phyloP scores from a whole-genome alignment of 805 yeast genomes.

The Myxozyma sirexii region DNA sequence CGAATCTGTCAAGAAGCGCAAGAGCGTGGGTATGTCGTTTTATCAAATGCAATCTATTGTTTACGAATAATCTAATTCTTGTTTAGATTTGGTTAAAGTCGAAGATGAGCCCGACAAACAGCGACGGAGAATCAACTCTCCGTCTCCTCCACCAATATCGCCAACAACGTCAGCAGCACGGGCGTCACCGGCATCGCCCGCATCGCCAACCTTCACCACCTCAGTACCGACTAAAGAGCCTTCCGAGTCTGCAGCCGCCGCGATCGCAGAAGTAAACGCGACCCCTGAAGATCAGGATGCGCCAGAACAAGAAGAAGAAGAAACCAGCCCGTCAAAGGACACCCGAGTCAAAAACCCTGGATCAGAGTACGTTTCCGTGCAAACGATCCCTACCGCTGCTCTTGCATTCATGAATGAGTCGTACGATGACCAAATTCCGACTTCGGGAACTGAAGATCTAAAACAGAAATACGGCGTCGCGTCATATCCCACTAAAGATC shows the following conservation, averaged over 20 bases:
- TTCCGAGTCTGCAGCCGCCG: neutral
- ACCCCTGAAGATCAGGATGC: too few relatives aligned
- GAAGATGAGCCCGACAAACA: conserved; percentile 2
- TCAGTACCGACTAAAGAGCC: neutral
- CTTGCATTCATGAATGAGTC: conserved; percentile 22
- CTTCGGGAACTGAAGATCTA: conserved; percentile 72
- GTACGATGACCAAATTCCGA: conserved; percentile 45
- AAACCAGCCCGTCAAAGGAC: neutral
- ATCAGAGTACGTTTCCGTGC: conserved; percentile 31
- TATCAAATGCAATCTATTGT: neutral
- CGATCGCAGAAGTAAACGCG: neutral
- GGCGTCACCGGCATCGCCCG: neutral
- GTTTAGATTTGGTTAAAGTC: neutral
- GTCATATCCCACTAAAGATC: conserved; percentile 80
- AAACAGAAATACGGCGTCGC: conserved; percentile 84
- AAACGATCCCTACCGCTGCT: conserved; percentile 32
- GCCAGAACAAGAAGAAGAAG: neutral
- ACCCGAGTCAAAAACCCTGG: conserved; percentile 23
- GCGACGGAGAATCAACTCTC: neutral
- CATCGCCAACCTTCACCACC: neutral
- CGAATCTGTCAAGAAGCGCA: neutral
- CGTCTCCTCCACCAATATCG: neutral
- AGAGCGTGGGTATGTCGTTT: neutral
- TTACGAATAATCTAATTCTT: neutral
- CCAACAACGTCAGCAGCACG: neutral